Conservation (phyloP, 495 filamentous ascomycete species). For the Tetracladium setigerum region DNA sequence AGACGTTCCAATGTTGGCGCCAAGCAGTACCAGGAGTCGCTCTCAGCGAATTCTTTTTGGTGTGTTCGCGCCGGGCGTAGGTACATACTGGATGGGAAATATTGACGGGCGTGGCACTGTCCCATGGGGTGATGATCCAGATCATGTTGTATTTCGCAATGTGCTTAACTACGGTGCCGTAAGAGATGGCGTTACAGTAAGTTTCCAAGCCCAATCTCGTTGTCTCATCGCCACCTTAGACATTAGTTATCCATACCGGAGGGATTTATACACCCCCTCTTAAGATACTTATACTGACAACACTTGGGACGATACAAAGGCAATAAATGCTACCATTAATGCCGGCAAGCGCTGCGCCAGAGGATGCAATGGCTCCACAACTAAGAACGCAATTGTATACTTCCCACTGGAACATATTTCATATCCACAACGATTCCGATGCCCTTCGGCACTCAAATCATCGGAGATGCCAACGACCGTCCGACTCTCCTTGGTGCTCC, state of each 20-base stretch:
- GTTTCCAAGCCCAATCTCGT: no score
- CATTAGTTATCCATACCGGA: no score
- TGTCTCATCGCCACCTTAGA: no score
- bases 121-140: conserved; percentile 21
- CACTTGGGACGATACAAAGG: background rate
- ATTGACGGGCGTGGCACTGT: conserved; percentile 18
- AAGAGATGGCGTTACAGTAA: conserved; percentile 2
- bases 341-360: background rate
- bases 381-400: background rate
- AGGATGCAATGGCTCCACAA: background rate
- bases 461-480: conserved; percentile 22
- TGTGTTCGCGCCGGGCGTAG: background rate
- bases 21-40: no score
- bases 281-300: no score
- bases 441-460: background rate
- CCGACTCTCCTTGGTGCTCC: conserved; percentile 51
- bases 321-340: background rate
- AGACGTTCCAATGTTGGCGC: no score
- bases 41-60: no score
- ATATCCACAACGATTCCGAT: background rate
- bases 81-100: conserved; percentile 20
- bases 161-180: conserved; percentile 50
- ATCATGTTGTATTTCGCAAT: conserved; percentile 51
- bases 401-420: background rate
- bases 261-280: no score